phyloP scores from a whole-genome alignment of 768 basidiomycete species.

The Porpolomopsis calyptriformis region DNA sequence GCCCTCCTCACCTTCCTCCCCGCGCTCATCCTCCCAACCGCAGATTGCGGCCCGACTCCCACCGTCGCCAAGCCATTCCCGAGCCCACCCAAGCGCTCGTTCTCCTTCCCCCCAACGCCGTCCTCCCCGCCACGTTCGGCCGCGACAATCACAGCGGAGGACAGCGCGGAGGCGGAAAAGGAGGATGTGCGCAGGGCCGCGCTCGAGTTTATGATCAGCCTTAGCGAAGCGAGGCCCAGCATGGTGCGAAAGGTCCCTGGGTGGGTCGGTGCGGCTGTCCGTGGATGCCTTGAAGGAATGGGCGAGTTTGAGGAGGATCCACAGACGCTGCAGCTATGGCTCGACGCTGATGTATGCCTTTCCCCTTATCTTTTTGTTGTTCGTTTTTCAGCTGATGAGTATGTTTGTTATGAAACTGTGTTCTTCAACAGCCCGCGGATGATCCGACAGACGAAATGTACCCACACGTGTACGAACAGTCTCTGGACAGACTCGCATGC shows the following conservation, averaged over 20 bases:
- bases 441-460: conserved; percentile 4
- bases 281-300: conserved; percentile 76
- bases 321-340: conserved; percentile 40
- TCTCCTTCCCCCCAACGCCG: conserved; percentile 28
- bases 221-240: conserved; percentile 63
- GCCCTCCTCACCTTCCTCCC: conserved; percentile 63
- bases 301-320: conserved; percentile 57
- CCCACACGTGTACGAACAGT: conserved; percentile 74
- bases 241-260: conserved; percentile 61
- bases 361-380: conserved; percentile 5
- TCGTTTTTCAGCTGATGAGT: background rate
- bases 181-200: conserved; percentile 68
- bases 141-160: conserved; percentile 17
- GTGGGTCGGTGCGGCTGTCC: conserved; percentile 61
- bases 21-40: conserved; percentile 51
- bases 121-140: conserved; percentile 21
- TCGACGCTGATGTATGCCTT: conserved; percentile 60
- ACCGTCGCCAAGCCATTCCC: conserved; percentile 39
- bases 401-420: background rate
- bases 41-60: conserved; percentile 39
- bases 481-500: conserved; percentile 71
- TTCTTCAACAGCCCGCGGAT: conserved; percentile 1
- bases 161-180: conserved; percentile 34
- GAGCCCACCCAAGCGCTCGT: conserved; percentile 1
- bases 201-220: conserved; percentile 71